phyloP scores from a whole-genome alignment of 768 basidiomycete species.

The Russula lepida region DNA sequence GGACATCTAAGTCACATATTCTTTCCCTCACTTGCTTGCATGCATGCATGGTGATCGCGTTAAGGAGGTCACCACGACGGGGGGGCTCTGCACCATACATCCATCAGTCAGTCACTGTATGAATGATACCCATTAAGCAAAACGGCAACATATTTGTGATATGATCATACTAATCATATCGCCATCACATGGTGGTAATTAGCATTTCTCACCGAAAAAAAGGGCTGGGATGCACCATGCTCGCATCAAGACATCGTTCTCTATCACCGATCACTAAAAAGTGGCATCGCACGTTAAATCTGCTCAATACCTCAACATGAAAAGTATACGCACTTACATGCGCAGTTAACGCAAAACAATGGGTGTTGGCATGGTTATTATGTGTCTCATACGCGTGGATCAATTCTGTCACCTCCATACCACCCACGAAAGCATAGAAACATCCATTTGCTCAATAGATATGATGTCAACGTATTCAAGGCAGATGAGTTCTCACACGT shows the following conservation, averaged over 20 bases:
- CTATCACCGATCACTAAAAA: conserved; percentile 77
- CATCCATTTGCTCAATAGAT: too few relatives aligned
- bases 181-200: not conserved
- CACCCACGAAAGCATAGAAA: conserved; percentile 98
- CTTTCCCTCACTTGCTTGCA: conserved; percentile 40
- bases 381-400: too few relatives aligned
- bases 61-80: conserved; percentile 69
- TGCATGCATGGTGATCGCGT: conserved; percentile 74
- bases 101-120: too few relatives aligned
- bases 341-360: conserved; percentile 95
- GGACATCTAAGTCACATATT: too few relatives aligned
- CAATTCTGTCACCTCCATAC: conserved; percentile 92
- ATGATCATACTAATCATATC: too few relatives aligned
- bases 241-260: conserved; percentile 65
- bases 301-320: not conserved
- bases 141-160: too few relatives aligned
- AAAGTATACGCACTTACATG: conserved; percentile 74
- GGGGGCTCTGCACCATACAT: conserved; percentile 50
- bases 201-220: not conserved
- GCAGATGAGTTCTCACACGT: too few relatives aligned
- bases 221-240: conserved; percentile 36
- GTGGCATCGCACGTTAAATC: not conserved
- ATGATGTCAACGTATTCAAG: too few relatives aligned
- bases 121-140: too few relatives aligned
- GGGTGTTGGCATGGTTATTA: conserved; percentile 61